Conservation (phyloP, 148 eudicot genomes). For the Amaranthus cruentus region DNA sequence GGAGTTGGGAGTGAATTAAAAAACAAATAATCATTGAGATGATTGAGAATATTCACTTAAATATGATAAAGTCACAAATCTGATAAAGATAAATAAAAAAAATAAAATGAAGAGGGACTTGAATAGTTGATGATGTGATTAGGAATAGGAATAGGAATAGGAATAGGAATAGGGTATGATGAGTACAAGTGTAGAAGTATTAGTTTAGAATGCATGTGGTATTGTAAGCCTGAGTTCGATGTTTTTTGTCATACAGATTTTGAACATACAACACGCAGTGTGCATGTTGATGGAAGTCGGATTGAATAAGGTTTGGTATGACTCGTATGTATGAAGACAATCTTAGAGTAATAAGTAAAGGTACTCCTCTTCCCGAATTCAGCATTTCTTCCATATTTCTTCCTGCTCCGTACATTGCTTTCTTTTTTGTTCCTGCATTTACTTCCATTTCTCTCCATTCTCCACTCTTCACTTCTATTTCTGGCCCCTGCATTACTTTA, state of each 20-base stretch:
- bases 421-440: conserved; percentile 38
- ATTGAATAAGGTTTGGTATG: conserved; percentile 38
- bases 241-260: conserved; percentile 35
- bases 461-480: conserved; percentile 33
- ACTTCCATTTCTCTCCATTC: conserved; percentile 30
- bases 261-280: conserved; percentile 43
- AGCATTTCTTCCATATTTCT: conserved; percentile 69
- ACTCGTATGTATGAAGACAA: conserved; percentile 40
- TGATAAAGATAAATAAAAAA: background rate
- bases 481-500: conserved; percentile 24
- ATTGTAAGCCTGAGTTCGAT: conserved; percentile 33
- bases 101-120: background rate
- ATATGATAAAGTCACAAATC: too few relatives aligned
- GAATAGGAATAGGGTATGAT: too few relatives aligned
- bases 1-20: too few relatives aligned
- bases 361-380: conserved; percentile 42
- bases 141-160: too few relatives aligned
- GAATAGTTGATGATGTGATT: too few relatives aligned
- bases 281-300: conserved; percentile 45
- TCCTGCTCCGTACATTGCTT: conserved; percentile 77
- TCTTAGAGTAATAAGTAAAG: conserved; percentile 28
- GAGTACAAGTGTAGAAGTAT: too few relatives aligned
- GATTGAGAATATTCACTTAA: too few relatives aligned
- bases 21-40: too few relatives aligned
- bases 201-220: conserved; percentile 27